Evolutionary conservation across 2,329 filamentous ascomycete genomes (phyloP), one percentile per base, ranked within the genome.

Genomic region (Aspergillus sp.): DNA sequence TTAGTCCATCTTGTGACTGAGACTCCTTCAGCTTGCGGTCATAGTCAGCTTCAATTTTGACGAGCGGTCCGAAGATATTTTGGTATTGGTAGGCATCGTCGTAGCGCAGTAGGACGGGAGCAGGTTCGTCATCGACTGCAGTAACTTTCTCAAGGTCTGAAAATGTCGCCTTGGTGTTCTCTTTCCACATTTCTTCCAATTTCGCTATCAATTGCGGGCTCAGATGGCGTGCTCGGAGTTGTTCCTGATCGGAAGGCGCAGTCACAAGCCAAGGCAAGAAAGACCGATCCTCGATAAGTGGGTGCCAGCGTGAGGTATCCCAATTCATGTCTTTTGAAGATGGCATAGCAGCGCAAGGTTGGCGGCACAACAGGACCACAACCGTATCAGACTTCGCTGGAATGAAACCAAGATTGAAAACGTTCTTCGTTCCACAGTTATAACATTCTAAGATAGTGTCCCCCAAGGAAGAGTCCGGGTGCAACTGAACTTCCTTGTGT

Each of bases 271-370:
- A 98, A 35, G 85, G 79, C 34, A 98, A 72, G 65, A 98, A 98
- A 10, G 89, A 93, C 43, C 93, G 88, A 63, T 98, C 93, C 68
- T 96, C 90, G 54, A 98, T 97, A 48, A 98, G 76, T 8, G 93
- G 93, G 66, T 97, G 90, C 93, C 93, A 98, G 63, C 90, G 83
- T 28, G 91, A 94, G 4, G 90, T 94, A 66, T 98, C 93, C 93
- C 93, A 98, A 67, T 93, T 98, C 90, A 98, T 97, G 62, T 98
- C 93, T 71, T 98, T 98, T 55, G 88, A 91, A 32, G 93, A 97
- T 1, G 90, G 86, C 72, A 87, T 91, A 29, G 93, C 85, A 32
- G 91, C 93, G 68, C 93, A 98, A 41, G 93, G 93, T 69, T 97
- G 93, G 51, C 93, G 89, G 67, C 93, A 98, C 34, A 98, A 79